Conservation (phyloP, 176 grass and related monocot genomes). For the Eragrostis curvula region DNA sequence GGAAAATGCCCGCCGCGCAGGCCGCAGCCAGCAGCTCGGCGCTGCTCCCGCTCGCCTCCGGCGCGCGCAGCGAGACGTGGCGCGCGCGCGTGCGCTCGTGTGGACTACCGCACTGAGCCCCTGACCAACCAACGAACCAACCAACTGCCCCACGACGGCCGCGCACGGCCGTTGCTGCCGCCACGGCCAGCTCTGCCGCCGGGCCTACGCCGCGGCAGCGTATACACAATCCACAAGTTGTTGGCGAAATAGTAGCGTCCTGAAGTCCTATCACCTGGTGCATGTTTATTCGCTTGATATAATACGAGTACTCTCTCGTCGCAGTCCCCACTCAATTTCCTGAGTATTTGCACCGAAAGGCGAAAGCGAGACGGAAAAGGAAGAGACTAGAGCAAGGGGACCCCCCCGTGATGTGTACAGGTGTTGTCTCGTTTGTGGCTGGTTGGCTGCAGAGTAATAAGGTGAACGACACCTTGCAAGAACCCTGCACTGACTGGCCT, state of each 20-base stretch:
- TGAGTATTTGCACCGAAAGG: not conserved
- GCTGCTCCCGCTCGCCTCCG: not conserved
- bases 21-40: too few species aligned
- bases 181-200: too few species aligned
- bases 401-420: not conserved
- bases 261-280: not conserved
- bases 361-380: not conserved
- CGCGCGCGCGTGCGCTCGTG: not conserved
- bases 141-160: not conserved
- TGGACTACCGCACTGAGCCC: not conserved
- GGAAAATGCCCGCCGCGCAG: too few species aligned
- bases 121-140: not conserved
- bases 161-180: too few species aligned
- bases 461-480: not conserved
- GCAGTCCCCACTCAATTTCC: slow-evolving; percentile 13
- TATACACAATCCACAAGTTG: too few species aligned
- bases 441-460: not conserved
- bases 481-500: not conserved
- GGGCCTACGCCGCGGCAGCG: too few species aligned
- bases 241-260: not conserved
- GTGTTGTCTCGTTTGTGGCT: not conserved
- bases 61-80: not conserved
- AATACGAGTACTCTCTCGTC: not conserved
- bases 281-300: not conserved
- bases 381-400: not conserved